phyloP scores from a whole-genome alignment of 176 grass and related monocot species.

The Carex parvula region DNA sequence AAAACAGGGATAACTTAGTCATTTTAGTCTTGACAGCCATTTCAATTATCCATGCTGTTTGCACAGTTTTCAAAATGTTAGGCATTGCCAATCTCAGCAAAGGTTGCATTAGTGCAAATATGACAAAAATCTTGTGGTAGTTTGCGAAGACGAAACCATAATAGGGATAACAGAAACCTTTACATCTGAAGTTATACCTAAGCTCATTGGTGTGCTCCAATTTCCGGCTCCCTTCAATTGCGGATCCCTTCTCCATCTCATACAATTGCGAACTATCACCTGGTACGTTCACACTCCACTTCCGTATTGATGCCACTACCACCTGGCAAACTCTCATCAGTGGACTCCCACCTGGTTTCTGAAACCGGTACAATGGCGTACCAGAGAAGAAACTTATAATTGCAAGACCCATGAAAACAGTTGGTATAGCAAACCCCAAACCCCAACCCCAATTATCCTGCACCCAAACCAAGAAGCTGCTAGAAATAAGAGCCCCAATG shows the following conservation, averaged over 20 bases:
- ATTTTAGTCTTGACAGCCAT: not conserved
- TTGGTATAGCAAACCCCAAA: constrained; percentile 73
- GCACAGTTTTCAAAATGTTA: not conserved
- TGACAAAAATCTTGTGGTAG: not conserved
- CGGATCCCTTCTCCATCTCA: constrained; percentile 63
- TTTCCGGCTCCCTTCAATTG: constrained; percentile 82
- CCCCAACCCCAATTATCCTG: constrained; percentile 92
- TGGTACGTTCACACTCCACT: constrained; percentile 54
- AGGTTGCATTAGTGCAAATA: not conserved
- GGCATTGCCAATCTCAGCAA: not conserved
- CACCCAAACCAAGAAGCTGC: constrained; percentile 85
- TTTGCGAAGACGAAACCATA: not conserved
- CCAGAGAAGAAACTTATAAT: constrained; percentile 83
- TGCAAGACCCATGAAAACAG: constrained; percentile 79
- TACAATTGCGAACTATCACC: constrained; percentile 55
- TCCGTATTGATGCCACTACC: constrained; percentile 58
- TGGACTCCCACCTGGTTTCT: constrained; percentile 90
- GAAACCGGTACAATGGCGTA: constrained; percentile 77
- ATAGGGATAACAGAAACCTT: not conserved
- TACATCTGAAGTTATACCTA: constrained; percentile 32
- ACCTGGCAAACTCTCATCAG: constrained; percentile 71
- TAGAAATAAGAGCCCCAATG: constrained; percentile 86
- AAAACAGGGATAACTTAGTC: not conserved
- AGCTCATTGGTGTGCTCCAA: constrained; percentile 72
- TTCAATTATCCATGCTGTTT: not conserved